A percentile compares a stretch with the other conserved stretches of the same genome.
Evolutionary conservation across 768 basidiomycete species (phyloP).

Genomic region (Chalciporus chontae): DNA sequence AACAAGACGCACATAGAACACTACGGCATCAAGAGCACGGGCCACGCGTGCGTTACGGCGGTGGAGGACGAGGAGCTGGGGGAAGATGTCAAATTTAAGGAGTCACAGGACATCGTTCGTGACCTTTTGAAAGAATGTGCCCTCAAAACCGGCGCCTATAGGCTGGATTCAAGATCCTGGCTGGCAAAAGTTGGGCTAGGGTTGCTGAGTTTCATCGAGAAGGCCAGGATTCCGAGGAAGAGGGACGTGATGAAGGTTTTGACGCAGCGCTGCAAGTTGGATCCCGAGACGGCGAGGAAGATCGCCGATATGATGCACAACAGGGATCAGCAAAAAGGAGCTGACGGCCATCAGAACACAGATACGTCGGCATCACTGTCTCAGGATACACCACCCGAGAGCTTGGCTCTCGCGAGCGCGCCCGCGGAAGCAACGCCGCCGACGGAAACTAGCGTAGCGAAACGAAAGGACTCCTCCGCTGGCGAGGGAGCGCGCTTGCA

Average conservation of each 20-base stretch:
- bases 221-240: constrained; percentile 11
- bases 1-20: constrained; percentile 22
- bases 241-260: constrained; percentile 18
- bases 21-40: constrained; percentile 27
- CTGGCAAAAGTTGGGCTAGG: constrained; percentile 10
- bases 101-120: constrained; percentile 21
- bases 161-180: constrained; percentile 16
- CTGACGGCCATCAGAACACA: background rate
- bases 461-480: too few species aligned
- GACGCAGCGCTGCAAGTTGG: constrained; percentile 25
- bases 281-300: constrained; percentile 21
- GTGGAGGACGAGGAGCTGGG: constrained; percentile 20
- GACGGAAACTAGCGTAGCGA: too few species aligned
- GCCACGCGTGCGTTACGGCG: constrained; percentile 31
- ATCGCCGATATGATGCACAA: constrained; percentile 22
- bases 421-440: too few species aligned
- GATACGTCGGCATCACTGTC: background rate
- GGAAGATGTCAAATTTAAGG: constrained; percentile 19
- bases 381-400: background rate
- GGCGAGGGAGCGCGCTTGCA: too few species aligned
- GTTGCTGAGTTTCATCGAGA: constrained; percentile 16
- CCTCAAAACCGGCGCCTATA: constrained; percentile 9
- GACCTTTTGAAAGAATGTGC: constrained; percentile 17
- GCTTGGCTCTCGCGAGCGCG: too few species aligned
- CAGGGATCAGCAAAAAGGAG: constrained; percentile 2